Evolutionary conservation across 176 grass and related monocot species (phyloP).

Genomic region (Bromus sterilis): DNA sequence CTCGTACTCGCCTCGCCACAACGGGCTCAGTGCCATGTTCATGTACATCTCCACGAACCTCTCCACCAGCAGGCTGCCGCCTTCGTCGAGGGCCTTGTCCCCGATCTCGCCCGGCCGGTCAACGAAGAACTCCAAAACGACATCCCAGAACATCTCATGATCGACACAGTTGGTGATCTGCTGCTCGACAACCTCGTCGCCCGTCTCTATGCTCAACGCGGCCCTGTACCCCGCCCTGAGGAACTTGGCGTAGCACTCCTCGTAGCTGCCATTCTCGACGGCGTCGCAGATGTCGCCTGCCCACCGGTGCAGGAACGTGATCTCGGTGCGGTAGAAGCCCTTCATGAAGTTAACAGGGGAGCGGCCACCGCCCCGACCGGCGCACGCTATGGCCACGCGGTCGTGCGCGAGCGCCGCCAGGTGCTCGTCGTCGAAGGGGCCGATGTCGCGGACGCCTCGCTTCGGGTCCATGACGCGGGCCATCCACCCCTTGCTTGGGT

Average conservation of each 20-base stretch:
- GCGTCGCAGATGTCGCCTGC: background rate
- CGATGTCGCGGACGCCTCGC: background rate
- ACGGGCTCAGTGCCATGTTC: slow-evolving; percentile 17
- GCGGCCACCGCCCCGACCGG: background rate
- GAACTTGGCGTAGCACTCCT: slow-evolving; percentile 19
- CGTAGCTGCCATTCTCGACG: slow-evolving; percentile 18
- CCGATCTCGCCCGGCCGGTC: background rate
- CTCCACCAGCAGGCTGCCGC: background rate
- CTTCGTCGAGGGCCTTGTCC: background rate
- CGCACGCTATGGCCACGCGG: slow-evolving; percentile 17
- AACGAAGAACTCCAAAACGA: background rate
- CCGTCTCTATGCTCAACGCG: background rate
- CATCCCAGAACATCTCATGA: background rate
- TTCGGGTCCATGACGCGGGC: slow-evolving; percentile 9
- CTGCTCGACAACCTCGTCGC: background rate
- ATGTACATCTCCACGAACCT: slow-evolving; percentile 39
- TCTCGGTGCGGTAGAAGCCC: slow-evolving; percentile 19
- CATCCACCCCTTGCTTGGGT: background rate
- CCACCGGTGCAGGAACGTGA: slow-evolving; percentile 13
- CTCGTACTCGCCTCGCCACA: background rate
- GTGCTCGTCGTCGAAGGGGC: slow-evolving; percentile 3
- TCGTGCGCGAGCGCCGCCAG: slow-evolving; percentile 40
- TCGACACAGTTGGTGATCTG: background rate
- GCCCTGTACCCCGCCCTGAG: background rate
- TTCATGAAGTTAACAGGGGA: background rate